Evolutionary conservation across 176 grass and related monocot genomes (phyloP), one percentile per base, ranked within the genome.

Genomic region (Cocos nucifera): DNA sequence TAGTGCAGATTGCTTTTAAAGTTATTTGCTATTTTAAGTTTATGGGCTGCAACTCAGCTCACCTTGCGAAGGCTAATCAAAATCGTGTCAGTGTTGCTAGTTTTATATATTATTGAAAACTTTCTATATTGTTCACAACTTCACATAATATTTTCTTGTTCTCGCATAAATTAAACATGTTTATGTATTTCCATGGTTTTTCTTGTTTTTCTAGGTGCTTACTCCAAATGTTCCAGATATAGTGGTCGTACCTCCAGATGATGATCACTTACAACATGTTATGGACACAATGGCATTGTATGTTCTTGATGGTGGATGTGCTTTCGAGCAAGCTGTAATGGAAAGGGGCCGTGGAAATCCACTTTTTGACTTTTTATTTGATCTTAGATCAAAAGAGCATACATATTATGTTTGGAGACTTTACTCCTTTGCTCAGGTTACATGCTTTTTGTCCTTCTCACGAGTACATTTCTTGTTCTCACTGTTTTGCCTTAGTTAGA

Each of bases 301-400:
- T 70, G 88, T 98, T 62, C 93, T 98, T 81, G 93, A 92, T 69
- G 87, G 93, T 69, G 93, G 93, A 69, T 98, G 93, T 76, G 84
- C 93, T 75, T 98, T 98, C 65, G 93, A 98, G 80, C 93, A 98
- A 86, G 84, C 93, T 79, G 61, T 98, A 65, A 98, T 98, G 93
- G 93, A 98, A 74, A 85, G 93, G 74, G 84, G 81, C 3, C 73
- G 93, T 39, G 88, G 84, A 57, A 98, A 86, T 73, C 61, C 79
- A 56, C 78, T 98, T 67, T 98, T 98, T 64, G 74, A 57, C 63
- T 98, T 98, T 68, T 74, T 98, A 59, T 98, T 98, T 67, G 64
- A 92, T 82, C 87, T 98, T 70, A 88, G 79, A 70, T 89, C 80
- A 67, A 88, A 92, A 77, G 88, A 86, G 49, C 93, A 92, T 56